phyloP scores from a whole-genome alignment of 1,284 basidiomycete species.

The Cryptococcus sp. region DNA sequence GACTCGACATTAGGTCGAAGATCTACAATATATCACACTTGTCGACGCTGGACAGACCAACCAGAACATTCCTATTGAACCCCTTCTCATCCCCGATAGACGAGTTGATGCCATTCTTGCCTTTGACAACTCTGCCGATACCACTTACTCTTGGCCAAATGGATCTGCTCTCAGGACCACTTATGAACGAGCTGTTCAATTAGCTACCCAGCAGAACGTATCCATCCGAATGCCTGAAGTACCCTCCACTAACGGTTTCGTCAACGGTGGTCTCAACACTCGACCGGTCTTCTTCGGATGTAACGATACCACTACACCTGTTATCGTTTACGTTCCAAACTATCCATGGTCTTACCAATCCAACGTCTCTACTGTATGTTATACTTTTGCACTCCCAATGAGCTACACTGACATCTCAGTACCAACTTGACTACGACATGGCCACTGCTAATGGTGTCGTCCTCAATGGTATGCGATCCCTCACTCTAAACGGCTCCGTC shows the following conservation, averaged over 20 bases:
- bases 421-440: slow-evolving; percentile 46
- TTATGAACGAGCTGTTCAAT: slow-evolving; percentile 27
- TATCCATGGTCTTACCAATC: slow-evolving; percentile 49
- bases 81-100: slow-evolving; percentile 51
- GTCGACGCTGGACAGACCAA: slow-evolving; percentile 51
- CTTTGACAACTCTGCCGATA: slow-evolving; percentile 54
- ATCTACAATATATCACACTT: slow-evolving; percentile 45
- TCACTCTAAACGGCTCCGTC: slow-evolving; percentile 42
- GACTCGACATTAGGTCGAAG: slow-evolving; percentile 14
- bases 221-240: slow-evolving; percentile 47
- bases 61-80: slow-evolving; percentile 53
- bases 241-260: slow-evolving; percentile 50
- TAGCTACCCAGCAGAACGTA: slow-evolving; percentile 26
- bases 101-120: slow-evolving; percentile 53
- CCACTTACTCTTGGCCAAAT: slow-evolving; percentile 52
- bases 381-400: background rate
- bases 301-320: slow-evolving; percentile 46
- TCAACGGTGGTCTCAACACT: slow-evolving; percentile 53
- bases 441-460: slow-evolving; percentile 34
- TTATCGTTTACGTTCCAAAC: slow-evolving; percentile 50
- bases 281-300: slow-evolving; percentile 50
- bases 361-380: slow-evolving; percentile 45
- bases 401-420: slow-evolving; percentile 7
- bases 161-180: slow-evolving; percentile 48
- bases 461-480: slow-evolving; percentile 30